A percentile compares a stretch with the other conserved stretches of the same genome.
Evolutionary conservation across 306 rosid genomes (phyloP).

Genomic region (Dryas alaskensis): DNA sequence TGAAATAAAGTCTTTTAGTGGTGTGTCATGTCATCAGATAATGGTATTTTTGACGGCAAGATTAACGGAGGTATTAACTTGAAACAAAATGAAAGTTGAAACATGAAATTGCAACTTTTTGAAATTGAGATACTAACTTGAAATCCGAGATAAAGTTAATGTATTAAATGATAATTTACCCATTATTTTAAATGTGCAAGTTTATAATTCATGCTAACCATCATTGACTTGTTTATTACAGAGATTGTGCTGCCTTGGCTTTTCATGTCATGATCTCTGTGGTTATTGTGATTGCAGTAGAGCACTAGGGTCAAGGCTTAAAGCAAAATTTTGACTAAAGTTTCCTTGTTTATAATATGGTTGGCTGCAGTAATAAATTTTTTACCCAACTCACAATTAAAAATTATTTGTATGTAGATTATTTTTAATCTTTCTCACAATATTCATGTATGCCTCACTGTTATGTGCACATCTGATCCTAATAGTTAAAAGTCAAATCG

Average conservation of each 20-base stretch:
- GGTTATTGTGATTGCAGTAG: neutral
- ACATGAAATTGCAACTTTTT: too few species aligned
- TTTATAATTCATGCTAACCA: neutral
- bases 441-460: too few species aligned
- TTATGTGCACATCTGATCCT: too few species aligned
- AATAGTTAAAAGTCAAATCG: too few species aligned
- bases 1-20: too few species aligned
- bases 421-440: neutral
- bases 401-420: neutral
- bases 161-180: too few species aligned
- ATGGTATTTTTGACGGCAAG: too few species aligned
- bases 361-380: neutral
- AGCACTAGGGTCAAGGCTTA: neutral
- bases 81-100: too few species aligned
- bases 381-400: neutral
- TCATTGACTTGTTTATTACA: neutral
- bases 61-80: too few species aligned
- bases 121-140: too few species aligned
- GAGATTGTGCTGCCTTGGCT: slow-evolving; percentile 12
- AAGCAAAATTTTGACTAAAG: neutral
- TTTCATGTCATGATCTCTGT: neutral
- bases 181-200: neutral
- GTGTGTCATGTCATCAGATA: too few species aligned
- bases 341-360: neutral
- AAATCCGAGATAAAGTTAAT: too few species aligned